Evolutionary conservation across 2,329 filamentous ascomycete species (phyloP).

Genomic region (Pestalotiopsis sp.): DNA sequence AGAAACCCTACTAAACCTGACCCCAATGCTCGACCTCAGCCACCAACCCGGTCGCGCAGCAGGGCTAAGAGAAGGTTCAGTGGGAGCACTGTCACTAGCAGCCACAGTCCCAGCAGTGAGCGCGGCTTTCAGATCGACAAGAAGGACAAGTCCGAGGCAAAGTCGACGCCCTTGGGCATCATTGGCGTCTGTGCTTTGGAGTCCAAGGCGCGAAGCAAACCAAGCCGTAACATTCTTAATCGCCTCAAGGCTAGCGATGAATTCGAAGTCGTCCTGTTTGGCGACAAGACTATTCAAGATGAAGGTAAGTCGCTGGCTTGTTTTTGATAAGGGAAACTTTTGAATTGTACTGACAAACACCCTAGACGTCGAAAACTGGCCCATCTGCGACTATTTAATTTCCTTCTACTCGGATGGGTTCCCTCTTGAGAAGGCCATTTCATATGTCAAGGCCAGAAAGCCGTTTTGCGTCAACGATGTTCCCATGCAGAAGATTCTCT

Average conservation of each 20-base stretch:
- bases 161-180: conserved; percentile 63
- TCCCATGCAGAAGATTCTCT: conserved; percentile 94
- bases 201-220: conserved; percentile 94
- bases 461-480: conserved; percentile 98
- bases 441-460: conserved; percentile 89
- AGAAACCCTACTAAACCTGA: conserved; percentile 37
- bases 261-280: conserved; percentile 97
- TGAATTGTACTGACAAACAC: conserved; percentile 25
- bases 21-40: conserved; percentile 40
- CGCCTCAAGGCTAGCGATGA: conserved; percentile 86
- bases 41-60: conserved; percentile 63
- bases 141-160: conserved; percentile 62
- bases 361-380: conserved; percentile 43
- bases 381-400: conserved; percentile 80
- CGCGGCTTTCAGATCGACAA: conserved; percentile 45
- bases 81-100: conserved; percentile 80
- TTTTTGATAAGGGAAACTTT: background rate
- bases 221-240: conserved; percentile 94
- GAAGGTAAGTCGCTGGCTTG: conserved; percentile 59
- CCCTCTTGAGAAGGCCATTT: conserved; percentile 93
- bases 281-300: conserved; percentile 97
- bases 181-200: conserved; percentile 97
- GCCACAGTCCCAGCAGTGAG: conserved; percentile 78
- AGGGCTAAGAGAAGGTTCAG: conserved; percentile 76
- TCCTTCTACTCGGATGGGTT: conserved; percentile 99